phyloP scores from a whole-genome alignment of 2,329 filamentous ascomycete species.

The Pseudogymnoascus destructans region DNA sequence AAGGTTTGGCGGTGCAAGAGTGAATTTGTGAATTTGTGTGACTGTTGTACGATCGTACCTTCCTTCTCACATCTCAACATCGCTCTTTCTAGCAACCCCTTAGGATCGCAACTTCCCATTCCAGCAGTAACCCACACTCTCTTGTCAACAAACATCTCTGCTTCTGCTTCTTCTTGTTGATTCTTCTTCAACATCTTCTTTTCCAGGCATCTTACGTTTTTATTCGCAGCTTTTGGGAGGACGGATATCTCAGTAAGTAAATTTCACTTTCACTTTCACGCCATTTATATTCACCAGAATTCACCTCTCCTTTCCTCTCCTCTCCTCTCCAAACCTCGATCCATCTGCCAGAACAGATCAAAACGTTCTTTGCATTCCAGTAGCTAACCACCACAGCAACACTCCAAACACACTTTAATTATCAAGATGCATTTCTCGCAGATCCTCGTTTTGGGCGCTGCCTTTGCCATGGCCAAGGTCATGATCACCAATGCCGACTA shows the following conservation, averaged over 20 bases:
- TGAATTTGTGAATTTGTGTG: neutral
- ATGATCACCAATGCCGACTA: slow-evolving; percentile 21
- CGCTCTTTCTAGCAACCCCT: neutral
- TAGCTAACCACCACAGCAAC: neutral
- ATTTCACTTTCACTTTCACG: neutral
- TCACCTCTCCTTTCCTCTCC: neutral
- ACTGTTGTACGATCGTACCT: neutral
- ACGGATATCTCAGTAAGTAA: slow-evolving; percentile 5
- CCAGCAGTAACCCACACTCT: neutral
- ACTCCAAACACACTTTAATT: slow-evolving; percentile 4
- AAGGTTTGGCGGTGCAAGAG: neutral
- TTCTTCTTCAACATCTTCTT: slow-evolving; percentile 8
- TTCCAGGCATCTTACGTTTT: neutral
- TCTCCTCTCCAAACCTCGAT: neutral
- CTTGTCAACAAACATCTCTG: neutral
- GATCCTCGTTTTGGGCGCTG: slow-evolving; percentile 18
- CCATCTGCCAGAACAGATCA: neutral
- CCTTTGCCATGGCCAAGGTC: slow-evolving; percentile 15
- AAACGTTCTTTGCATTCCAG: neutral
- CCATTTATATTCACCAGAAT: neutral
- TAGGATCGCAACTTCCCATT: neutral
- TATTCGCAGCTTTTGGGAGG: slow-evolving; percentile 4
- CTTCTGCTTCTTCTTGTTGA: neutral
- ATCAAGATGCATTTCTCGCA: slow-evolving; percentile 24
- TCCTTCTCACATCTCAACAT: neutral